Percentiles rank a stretch among this genome's conserved stretches.
Evolutionary conservation across 176 grass and related monocot genomes (phyloP).

Genomic region (Oropetium thomaeum): DNA sequence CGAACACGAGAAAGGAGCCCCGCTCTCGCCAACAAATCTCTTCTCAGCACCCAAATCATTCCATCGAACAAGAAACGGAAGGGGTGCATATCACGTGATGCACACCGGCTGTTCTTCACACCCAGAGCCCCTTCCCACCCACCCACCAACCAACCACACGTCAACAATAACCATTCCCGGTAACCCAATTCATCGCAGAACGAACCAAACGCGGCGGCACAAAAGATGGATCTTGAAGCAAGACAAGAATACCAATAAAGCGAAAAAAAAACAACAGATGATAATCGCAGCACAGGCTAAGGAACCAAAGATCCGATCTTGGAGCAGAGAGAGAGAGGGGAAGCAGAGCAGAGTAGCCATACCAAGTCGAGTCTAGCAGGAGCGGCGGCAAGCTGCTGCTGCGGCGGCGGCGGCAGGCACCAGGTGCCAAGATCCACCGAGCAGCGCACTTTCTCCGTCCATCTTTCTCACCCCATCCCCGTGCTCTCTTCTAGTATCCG

Average conservation of each 20-base stretch:
- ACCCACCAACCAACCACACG: slow-evolving; percentile 21
- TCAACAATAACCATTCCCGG: slow-evolving; percentile 25
- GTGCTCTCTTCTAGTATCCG: background rate
- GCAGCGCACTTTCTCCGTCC: slow-evolving; percentile 35
- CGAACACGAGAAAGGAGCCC: background rate
- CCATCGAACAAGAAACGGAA: background rate
- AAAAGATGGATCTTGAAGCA: slow-evolving; percentile 31
- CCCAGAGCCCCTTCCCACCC: no score
- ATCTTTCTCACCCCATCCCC: slow-evolving; percentile 34
- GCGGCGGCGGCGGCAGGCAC: slow-evolving; percentile 11
- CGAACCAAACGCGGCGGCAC: background rate
- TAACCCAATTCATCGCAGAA: slow-evolving; percentile 13
- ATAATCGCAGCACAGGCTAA: slow-evolving; percentile 13
- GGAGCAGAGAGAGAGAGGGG: background rate
- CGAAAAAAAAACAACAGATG: background rate
- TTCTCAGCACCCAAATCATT: background rate
- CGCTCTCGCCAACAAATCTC: slow-evolving; percentile 9
- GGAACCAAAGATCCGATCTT: slow-evolving; percentile 34
- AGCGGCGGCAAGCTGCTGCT: background rate
- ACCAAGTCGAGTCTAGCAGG: slow-evolving; percentile 28
- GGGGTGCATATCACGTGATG: slow-evolving; percentile 18
- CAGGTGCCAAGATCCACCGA: slow-evolving; percentile 33
- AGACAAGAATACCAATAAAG: slow-evolving; percentile 5
- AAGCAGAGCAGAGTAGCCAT: slow-evolving; percentile 2
- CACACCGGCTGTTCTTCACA: slow-evolving; percentile 15